phyloP scores from a whole-genome alignment of 345 rosid genomes.

The Gossypium anomalum region DNA sequence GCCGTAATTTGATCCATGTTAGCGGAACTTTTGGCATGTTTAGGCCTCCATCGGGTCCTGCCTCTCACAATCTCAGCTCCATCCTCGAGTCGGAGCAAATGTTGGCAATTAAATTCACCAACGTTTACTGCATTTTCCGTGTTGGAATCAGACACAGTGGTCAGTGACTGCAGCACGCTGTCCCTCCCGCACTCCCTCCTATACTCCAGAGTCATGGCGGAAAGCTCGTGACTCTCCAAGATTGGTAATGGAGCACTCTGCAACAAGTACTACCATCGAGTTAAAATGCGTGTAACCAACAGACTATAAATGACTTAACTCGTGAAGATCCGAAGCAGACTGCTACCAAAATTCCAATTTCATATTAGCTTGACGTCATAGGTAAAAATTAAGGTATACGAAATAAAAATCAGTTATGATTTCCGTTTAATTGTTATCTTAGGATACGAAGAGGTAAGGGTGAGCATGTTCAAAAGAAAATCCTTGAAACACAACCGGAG shows the following conservation, averaged over 20 bases:
- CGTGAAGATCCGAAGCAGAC: background rate
- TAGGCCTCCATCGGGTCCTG: conserved; percentile 86
- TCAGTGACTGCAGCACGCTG: conserved; percentile 85
- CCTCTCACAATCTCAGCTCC: conserved; percentile 91
- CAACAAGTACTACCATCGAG: conserved; percentile 12
- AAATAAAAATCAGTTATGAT: background rate
- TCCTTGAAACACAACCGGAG: background rate
- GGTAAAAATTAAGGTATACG: background rate
- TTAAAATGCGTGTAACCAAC: background rate
- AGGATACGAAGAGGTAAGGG: background rate
- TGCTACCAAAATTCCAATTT: background rate
- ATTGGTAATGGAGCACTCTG: conserved; percentile 89
- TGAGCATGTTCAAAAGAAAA: background rate
- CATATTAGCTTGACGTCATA: background rate
- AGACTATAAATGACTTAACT: background rate
- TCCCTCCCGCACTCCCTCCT: conserved; percentile 95
- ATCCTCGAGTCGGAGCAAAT: conserved; percentile 76
- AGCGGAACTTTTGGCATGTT: conserved; percentile 35
- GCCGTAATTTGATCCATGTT: conserved; percentile 35
- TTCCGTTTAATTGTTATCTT: background rate
- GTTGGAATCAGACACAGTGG: conserved; percentile 49
- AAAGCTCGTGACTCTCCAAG: conserved; percentile 83
- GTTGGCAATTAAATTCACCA: conserved; percentile 72
- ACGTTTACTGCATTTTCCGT: conserved; percentile 34
- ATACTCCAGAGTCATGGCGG: conserved; percentile 76